phyloP scores from a whole-genome alignment of 805 yeast species.

The Candida silvatica region DNA sequence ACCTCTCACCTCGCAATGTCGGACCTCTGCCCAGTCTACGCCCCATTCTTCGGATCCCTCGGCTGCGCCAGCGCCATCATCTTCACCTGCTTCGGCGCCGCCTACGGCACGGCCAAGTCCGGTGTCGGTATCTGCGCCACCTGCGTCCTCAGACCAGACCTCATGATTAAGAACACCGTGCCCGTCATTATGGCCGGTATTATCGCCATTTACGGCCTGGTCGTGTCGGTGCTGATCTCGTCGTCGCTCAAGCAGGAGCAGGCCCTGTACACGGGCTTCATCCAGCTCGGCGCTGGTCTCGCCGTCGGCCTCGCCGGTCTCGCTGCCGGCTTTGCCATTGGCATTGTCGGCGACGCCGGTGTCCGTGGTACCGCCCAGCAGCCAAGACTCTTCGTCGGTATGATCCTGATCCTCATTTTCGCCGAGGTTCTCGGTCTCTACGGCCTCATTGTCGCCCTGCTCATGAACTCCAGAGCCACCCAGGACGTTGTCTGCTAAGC shows the following conservation, averaged over 20 bases:
- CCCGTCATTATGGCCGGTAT: conserved; percentile 99
- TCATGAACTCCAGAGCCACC: conserved; percentile 95
- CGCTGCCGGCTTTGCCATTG: conserved; percentile 99
- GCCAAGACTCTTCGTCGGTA: conserved; percentile 97
- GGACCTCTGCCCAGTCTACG: conserved; percentile 75
- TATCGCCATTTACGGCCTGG: conserved; percentile 96
- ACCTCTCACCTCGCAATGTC: conserved; percentile 55
- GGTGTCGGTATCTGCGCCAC: conserved; percentile 99
- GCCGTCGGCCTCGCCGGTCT: conserved; percentile 95
- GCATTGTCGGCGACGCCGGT: conserved; percentile 99
- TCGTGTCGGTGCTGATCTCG: conserved; percentile 90
- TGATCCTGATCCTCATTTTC: conserved; percentile 96
- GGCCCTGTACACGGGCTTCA: conserved; percentile 94
- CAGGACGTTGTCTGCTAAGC: conserved; percentile 78
- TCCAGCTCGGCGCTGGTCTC: conserved; percentile 96
- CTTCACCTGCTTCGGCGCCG: conserved; percentile 98
- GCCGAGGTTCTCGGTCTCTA: conserved; percentile 97
- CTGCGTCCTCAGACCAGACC: conserved; percentile 94
- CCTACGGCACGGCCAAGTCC: conserved; percentile 98
- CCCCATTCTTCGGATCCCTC: conserved; percentile 98
- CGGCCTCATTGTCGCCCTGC: conserved; percentile 96
- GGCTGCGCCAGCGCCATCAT: conserved; percentile 99
- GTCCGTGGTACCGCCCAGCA: conserved; percentile 98
- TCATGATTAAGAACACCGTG: conserved; percentile 84
- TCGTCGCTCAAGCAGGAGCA: conserved; percentile 83